Conservation (phyloP, 2,329 filamentous ascomycete species). For the Mollisia scopiformis region DNA sequence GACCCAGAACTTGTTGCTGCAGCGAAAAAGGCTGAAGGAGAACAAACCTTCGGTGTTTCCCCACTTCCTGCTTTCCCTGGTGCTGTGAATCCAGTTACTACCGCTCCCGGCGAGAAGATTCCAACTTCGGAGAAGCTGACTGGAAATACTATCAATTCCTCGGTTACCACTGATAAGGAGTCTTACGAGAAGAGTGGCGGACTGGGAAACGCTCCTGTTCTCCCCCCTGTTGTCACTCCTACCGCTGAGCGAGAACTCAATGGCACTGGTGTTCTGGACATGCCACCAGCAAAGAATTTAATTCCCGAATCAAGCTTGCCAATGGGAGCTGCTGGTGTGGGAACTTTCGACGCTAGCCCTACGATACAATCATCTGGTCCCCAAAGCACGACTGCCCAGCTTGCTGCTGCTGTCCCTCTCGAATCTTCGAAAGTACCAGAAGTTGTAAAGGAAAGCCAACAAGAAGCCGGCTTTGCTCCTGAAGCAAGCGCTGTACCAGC, state of each 20-base stretch:
- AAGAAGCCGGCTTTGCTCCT: constrained; percentile 63
- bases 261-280: constrained; percentile 44
- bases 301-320: constrained; percentile 86
- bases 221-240: constrained; percentile 45
- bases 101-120: constrained; percentile 80
- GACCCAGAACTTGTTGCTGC: constrained; percentile 78
- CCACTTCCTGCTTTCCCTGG: constrained; percentile 65
- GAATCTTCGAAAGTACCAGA: constrained; percentile 54
- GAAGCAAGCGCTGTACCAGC: constrained; percentile 68
- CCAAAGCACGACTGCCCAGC: constrained; percentile 43
- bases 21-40: constrained; percentile 36
- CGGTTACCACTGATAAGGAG: constrained; percentile 78
- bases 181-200: constrained; percentile 84
- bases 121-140: constrained; percentile 68
- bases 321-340: constrained; percentile 50
- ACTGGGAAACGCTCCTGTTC: constrained; percentile 40
- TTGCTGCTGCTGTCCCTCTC: constrained; percentile 47
- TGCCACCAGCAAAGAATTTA: constrained; percentile 62
- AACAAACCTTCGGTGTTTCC: constrained; percentile 58
- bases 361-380: constrained; percentile 54
- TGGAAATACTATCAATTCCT: constrained; percentile 67
- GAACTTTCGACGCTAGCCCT: constrained; percentile 54
- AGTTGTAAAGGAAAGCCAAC: constrained; percentile 72
- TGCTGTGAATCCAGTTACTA: constrained; percentile 76
- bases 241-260: constrained; percentile 37